A percentile compares a stretch with the other conserved stretches of the same genome.
phyloP scores from a whole-genome alignment of 2,329 filamentous ascomycete species.

The Fusarium buharicum region DNA sequence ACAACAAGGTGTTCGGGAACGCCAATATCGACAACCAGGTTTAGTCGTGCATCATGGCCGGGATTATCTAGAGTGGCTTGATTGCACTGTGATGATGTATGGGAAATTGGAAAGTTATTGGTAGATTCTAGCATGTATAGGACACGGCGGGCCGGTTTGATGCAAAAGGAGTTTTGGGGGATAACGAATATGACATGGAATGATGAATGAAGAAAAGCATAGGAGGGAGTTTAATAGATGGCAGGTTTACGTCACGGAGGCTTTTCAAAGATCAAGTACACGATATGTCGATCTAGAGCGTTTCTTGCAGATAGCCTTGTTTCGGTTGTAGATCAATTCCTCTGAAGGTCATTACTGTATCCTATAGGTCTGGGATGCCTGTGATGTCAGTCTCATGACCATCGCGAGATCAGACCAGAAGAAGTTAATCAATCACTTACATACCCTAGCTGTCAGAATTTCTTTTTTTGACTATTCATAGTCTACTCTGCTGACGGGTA shows the following conservation, averaged over 20 bases:
- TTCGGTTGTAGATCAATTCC: constrained; percentile 1
- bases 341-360: not conserved
- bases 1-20: not conserved
- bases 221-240: not conserved
- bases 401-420: not conserved
- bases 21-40: no score
- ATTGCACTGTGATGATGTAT: not conserved
- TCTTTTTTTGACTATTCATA: not conserved
- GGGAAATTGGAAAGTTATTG: not conserved
- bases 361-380: not conserved
- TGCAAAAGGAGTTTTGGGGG: not conserved
- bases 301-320: not conserved
- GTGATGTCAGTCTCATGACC: not conserved
- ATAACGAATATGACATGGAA: not conserved
- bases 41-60: not conserved
- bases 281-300: not conserved
- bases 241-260: not conserved
- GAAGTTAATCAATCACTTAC: not conserved
- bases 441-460: not conserved
- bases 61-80: no score
- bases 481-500: no score
- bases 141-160: constrained; percentile 5
- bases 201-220: not conserved
- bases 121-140: not conserved
- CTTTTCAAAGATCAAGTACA: not conserved